These are phyloP conservation scores for Pneumocystis murina DNA, from an alignment of 1,139 yeast species.

Conservation along the genomic window DNA sequence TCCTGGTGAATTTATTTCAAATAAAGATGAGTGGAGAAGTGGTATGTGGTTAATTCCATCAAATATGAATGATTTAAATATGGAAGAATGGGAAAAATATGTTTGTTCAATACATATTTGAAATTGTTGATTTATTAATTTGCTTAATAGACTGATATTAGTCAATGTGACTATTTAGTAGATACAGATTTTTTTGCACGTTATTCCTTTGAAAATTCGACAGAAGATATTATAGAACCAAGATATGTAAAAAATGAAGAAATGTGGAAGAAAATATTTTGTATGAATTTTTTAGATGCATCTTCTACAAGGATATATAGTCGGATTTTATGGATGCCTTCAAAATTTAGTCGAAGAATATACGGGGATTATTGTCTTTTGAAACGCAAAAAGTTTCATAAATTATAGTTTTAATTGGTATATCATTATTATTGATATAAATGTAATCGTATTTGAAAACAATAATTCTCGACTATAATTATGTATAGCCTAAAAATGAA, in stretches of 20 bases:
- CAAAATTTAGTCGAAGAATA: background rate
- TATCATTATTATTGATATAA: background rate
- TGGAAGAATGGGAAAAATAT: background rate
- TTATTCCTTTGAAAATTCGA: background rate
- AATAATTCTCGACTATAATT: background rate
- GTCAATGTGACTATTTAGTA: constrained; percentile 28
- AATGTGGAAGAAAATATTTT: background rate
- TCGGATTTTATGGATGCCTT: background rate
- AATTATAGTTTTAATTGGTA: background rate
- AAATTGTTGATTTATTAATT: too few relatives aligned
- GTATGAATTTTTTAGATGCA: background rate
- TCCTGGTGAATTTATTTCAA: constrained; percentile 57
- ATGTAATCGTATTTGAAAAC: background rate
- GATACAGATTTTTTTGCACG: constrained; percentile 17
- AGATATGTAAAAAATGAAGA: background rate
- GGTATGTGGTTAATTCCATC: background rate
- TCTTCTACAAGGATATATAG: background rate
- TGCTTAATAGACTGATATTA: constrained; percentile 30
- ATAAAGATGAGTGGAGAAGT: background rate
- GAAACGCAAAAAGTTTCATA: background rate
- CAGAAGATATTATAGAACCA: background rate
- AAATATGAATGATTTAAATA: background rate
- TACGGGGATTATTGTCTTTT: background rate
- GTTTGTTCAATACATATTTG: background rate
- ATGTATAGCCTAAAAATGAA: background rate